Evolutionary conservation across 441 rosid species (phyloP).

Genomic region (Adansonia grandidieri): DNA sequence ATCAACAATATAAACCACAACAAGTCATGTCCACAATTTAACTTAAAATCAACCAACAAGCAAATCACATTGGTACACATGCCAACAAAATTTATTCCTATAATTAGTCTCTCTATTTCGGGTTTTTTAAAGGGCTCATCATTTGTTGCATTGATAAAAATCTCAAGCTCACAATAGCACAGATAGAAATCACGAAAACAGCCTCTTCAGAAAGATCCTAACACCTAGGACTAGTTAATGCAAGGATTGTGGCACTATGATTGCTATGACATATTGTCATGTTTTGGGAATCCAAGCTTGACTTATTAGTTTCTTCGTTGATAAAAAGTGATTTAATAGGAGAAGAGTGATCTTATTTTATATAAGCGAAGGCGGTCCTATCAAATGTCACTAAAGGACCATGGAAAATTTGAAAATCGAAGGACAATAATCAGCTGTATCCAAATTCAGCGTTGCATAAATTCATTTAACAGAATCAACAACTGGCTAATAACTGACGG

Average conservation of each 20-base stretch:
- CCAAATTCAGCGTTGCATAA: not conserved
- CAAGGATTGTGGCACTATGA: no score
- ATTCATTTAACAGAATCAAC: not conserved
- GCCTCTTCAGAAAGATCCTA: conserved; percentile 3
- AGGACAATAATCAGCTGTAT: not conserved
- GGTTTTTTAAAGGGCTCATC: not conserved
- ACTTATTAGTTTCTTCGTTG: no score
- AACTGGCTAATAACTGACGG: not conserved
- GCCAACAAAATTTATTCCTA: not conserved
- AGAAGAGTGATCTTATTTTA: no score
- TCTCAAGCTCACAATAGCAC: not conserved
- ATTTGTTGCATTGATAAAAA: not conserved
- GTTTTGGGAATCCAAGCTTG: no score
- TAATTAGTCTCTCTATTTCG: not conserved
- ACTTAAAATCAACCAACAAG: not conserved
- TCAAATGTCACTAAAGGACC: no score
- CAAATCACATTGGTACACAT: not conserved
- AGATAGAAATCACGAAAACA: not conserved
- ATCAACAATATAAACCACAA: not conserved
- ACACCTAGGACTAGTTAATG: no score
- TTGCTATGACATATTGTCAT: no score
- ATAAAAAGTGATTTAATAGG: no score
- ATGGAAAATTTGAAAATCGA: no score
- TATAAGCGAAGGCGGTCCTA: no score
- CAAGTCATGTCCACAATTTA: not conserved